A percentile compares a stretch with the other conserved stretches of the same genome.
phyloP scores from a whole-genome alignment of 2,329 filamentous ascomycete genomes.

The Akanthomyces dipterigenus region DNA sequence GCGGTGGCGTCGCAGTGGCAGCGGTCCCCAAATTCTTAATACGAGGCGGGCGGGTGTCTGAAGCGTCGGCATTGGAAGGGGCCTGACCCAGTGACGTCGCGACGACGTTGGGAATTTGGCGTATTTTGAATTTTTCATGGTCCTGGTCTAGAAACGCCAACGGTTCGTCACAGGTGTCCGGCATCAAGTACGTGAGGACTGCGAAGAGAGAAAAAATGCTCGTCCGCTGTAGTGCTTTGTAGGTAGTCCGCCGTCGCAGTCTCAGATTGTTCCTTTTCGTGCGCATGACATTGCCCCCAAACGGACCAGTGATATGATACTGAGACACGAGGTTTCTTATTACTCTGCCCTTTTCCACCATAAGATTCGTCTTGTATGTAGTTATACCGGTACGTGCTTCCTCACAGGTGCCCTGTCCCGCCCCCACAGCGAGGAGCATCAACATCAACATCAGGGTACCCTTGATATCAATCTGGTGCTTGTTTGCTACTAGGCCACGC shows the following conservation, averaged over 20 bases:
- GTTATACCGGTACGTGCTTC: too few relatives aligned
- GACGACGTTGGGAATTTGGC: neutral
- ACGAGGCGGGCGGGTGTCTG: neutral
- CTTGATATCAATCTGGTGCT: neutral
- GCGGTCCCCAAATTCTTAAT: slow-evolving; percentile 4
- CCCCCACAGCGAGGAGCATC: neutral
- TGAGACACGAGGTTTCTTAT: neutral
- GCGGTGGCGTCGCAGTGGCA: slow-evolving; percentile 2
- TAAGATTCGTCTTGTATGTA: neutral
- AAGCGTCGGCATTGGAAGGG: neutral
- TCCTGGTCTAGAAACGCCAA: neutral
- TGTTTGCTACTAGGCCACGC: neutral
- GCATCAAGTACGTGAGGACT: too few relatives aligned
- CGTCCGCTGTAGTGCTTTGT: neutral
- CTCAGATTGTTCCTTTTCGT: neutral
- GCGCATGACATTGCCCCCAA: neutral
- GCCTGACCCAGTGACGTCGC: neutral
- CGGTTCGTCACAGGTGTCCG: too few relatives aligned
- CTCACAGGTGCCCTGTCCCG: neutral
- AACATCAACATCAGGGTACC: neutral
- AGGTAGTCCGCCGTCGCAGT: neutral
- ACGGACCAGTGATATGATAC: neutral
- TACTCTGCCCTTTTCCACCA: neutral
- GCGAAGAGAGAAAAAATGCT: neutral
- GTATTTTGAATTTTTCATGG: neutral